phyloP scores from a whole-genome alignment of 2,329 filamentous ascomycete genomes.

The Sporothrix luriei region DNA sequence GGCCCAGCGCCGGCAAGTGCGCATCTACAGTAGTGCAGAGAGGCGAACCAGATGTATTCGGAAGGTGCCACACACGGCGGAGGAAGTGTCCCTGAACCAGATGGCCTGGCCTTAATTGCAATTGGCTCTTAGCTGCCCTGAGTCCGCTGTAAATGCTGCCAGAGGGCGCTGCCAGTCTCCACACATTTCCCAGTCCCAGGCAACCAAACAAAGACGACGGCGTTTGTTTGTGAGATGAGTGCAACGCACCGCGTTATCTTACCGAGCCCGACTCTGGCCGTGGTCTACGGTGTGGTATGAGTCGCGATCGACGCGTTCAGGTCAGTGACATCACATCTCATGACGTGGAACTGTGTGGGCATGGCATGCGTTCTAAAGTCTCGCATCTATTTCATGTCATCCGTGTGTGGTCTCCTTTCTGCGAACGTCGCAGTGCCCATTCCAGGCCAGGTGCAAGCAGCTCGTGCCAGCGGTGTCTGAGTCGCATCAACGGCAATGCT shows the following conservation, averaged over 20 bases:
- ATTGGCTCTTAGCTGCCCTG: constrained; percentile 4
- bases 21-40: constrained; percentile 3
- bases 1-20: background rate
- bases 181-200: constrained; percentile 1
- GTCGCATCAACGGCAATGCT: constrained; percentile 5
- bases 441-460: too few species aligned
- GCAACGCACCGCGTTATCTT: background rate
- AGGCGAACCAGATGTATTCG: constrained; percentile 4
- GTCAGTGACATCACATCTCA: constrained; percentile 6
- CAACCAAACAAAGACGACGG: background rate
- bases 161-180: constrained; percentile 11
- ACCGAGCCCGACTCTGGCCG: background rate
- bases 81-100: background rate
- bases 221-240: background rate
- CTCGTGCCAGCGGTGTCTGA: too few species aligned
- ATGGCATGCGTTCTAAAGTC: too few species aligned
- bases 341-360: background rate
- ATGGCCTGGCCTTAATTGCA: too few species aligned
- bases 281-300: constrained; percentile 34
- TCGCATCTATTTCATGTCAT: too few species aligned
- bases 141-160: background rate
- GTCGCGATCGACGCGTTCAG: constrained; percentile 35
- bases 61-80: background rate
- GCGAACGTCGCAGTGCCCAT: too few species aligned
- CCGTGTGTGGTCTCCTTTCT: too few species aligned